Evolutionary conservation across 805 yeast genomes (phyloP).

Genomic region (Lipomyces anomalus): DNA sequence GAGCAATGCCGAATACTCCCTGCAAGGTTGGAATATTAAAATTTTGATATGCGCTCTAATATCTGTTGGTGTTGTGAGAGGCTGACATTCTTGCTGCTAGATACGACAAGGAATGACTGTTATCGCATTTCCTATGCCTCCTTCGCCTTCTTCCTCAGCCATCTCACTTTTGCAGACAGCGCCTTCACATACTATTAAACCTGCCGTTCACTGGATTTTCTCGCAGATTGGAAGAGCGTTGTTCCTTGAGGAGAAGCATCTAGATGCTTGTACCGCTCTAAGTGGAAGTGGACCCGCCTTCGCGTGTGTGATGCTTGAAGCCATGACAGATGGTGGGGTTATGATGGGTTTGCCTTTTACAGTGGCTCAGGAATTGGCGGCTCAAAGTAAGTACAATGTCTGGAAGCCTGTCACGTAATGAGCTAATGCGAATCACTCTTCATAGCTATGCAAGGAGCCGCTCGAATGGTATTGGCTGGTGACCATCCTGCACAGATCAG

Average conservation of each 20-base stretch:
- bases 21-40: constrained; percentile 22
- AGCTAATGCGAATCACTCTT: too few relatives aligned
- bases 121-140: constrained; percentile 58
- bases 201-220: constrained; percentile 40
- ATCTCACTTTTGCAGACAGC: constrained; percentile 21
- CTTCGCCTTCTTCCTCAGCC: constrained; percentile 18
- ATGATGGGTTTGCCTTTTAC: constrained; percentile 88
- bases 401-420: too few relatives aligned
- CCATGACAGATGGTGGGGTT: constrained; percentile 89
- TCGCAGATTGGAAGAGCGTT: constrained; percentile 39
- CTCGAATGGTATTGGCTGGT: constrained; percentile 77
- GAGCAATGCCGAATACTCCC: constrained; percentile 99
- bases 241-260: constrained; percentile 64
- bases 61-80: too few relatives aligned
- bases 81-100: constrained; percentile 57
- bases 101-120: constrained; percentile 93
- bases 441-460: constrained; percentile 55
- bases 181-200: constrained; percentile 28
- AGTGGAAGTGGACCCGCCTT: constrained; percentile 98
- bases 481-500: constrained; percentile 85
- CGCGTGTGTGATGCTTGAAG: constrained; percentile 80
- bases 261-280: constrained; percentile 93
- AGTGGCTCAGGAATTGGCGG: constrained; percentile 78
- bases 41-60: too few relatives aligned
- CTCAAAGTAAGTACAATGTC: constrained; percentile 72